phyloP scores from a whole-genome alignment of 75 land plant species.

The Picea glauca region DNA sequence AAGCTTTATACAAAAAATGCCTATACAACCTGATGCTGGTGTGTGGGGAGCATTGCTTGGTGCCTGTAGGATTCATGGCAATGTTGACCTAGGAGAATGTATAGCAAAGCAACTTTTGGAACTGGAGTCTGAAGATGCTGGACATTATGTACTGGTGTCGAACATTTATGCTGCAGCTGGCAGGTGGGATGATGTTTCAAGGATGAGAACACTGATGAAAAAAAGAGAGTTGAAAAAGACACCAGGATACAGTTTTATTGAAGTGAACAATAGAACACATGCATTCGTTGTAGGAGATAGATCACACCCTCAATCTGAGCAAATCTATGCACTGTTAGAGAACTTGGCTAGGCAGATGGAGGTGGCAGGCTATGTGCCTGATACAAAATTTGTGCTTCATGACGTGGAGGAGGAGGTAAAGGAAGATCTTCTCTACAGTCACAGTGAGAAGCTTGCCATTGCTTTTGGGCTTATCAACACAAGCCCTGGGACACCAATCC shows the following conservation, averaged over 20 bases:
- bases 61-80: conserved; percentile 34
- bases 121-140: conserved; percentile 6
- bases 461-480: conserved; percentile 5
- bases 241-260: conserved; percentile 1
- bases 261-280: background rate
- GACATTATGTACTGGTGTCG: conserved; percentile 1
- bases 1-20: conserved; percentile 36
- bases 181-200: background rate
- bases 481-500: background rate
- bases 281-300: conserved; percentile 19
- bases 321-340: background rate
- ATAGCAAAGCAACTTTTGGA: conserved; percentile 18
- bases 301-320: background rate
- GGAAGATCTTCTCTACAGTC: background rate
- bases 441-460: conserved; percentile 7
- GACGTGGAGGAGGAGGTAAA: background rate
- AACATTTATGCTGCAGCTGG: conserved; percentile 11
- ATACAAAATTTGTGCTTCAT: background rate
- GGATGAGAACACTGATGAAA: conserved; percentile 1
- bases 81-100: conserved; percentile 30
- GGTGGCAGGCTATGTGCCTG: background rate
- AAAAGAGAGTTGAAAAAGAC: background rate
- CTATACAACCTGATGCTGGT: conserved; percentile 28
- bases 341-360: background rate
- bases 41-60: conserved; percentile 40